phyloP scores from a whole-genome alignment of 805 yeast genomes.

The Ogataea henricii region DNA sequence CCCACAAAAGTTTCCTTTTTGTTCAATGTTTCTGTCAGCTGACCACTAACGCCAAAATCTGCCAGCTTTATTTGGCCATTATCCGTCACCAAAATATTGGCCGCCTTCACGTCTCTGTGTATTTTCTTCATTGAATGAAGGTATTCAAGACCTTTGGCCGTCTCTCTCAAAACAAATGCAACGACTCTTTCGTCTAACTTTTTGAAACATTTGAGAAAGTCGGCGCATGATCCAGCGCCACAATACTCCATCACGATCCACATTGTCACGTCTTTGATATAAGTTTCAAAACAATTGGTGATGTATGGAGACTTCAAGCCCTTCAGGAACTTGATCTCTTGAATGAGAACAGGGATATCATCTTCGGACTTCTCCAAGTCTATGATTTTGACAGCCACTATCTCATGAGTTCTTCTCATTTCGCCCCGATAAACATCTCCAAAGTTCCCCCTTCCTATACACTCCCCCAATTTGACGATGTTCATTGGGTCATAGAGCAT shows the following conservation, averaged over 20 bases:
- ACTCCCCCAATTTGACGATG: conserved; percentile 42
- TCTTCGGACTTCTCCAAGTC: conserved; percentile 79
- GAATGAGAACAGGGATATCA: conserved; percentile 67
- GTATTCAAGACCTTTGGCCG: conserved; percentile 71
- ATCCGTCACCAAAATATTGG: conserved; percentile 76
- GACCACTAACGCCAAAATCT: conserved; percentile 93
- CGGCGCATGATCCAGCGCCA: conserved; percentile 91
- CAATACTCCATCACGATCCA: conserved; percentile 95
- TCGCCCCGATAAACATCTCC: conserved; percentile 80
- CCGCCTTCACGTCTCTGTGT: conserved; percentile 90
- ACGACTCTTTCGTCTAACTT: conserved; percentile 59
- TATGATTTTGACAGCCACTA: conserved; percentile 85
- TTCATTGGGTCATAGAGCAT: conserved; percentile 21
- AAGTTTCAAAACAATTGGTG: conserved; percentile 66
- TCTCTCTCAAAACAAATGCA: conserved; percentile 62
- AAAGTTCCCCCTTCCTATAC: conserved; percentile 83
- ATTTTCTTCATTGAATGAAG: conserved; percentile 75
- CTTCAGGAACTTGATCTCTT: conserved; percentile 77
- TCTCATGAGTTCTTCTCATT: conserved; percentile 33
- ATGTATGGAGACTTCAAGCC: conserved; percentile 66
- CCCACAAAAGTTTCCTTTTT: conserved; percentile 83
- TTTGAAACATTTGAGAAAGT: conserved; percentile 59
- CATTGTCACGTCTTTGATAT: conserved; percentile 64
- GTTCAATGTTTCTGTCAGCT: conserved; percentile 55
- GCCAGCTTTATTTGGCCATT: conserved; percentile 77